Conservation (phyloP, 2,329 filamentous ascomycete genomes). For the Chrysosporium queenslandicum region DNA sequence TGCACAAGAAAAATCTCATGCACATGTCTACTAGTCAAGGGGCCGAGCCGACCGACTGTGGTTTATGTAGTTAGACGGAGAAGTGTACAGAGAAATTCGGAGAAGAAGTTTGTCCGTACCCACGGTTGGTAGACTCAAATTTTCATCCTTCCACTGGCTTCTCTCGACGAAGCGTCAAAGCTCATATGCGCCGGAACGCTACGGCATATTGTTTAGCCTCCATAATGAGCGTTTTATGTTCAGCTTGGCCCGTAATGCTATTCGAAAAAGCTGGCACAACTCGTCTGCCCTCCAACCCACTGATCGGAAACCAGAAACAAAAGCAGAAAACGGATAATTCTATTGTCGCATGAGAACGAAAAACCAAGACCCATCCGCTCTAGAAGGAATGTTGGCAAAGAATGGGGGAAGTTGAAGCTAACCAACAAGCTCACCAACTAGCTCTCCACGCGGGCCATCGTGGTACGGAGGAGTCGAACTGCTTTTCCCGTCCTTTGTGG, state of each 20-base stretch:
- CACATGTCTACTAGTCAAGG: neutral
- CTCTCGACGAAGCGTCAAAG: neutral
- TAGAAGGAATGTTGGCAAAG: neutral
- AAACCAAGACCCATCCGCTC: neutral
- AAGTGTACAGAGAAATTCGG: neutral
- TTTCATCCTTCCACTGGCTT: too few relatives aligned
- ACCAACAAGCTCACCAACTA: too few relatives aligned
- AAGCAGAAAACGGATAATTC: neutral
- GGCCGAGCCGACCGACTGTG: neutral
- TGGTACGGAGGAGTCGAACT: conserved; percentile 3
- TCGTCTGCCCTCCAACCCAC: neutral
- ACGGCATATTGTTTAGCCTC: neutral
- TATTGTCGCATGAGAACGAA: neutral
- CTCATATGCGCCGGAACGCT: neutral
- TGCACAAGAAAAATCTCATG: neutral
- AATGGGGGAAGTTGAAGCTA: neutral
- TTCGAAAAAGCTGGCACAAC: neutral
- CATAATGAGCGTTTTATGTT: neutral
- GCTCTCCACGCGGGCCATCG: conserved; percentile 2
- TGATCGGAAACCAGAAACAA: too few relatives aligned
- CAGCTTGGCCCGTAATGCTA: neutral
- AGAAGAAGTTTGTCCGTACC: too few relatives aligned
- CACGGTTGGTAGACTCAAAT: too few relatives aligned
- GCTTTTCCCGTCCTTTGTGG: neutral
- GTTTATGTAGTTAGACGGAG: neutral